Evolutionary conservation across 768 basidiomycete genomes (phyloP).

Genomic region (Galerina sulciceps): DNA sequence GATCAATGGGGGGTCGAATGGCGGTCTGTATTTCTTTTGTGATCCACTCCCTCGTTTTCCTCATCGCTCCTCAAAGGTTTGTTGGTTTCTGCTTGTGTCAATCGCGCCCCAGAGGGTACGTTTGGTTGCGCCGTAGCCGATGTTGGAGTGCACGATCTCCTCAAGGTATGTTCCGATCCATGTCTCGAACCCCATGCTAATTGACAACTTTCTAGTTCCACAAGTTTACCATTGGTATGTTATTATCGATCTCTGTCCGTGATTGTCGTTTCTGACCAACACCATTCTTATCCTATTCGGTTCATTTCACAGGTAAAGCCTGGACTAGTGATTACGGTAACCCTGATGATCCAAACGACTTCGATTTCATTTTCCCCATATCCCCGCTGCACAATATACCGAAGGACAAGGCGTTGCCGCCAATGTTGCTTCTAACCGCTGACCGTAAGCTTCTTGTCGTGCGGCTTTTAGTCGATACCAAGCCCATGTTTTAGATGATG

Average conservation of each 20-base stretch:
- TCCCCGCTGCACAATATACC: constrained; percentile 86
- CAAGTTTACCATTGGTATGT: constrained; percentile 73
- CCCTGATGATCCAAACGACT: constrained; percentile 74
- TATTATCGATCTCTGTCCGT: not conserved
- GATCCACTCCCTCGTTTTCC: not conserved
- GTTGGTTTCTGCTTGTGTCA: constrained; percentile 83
- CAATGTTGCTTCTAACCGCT: constrained; percentile 78
- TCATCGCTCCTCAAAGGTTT: constrained; percentile 49
- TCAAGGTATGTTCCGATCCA: constrained; percentile 53
- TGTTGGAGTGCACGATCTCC: constrained; percentile 80
- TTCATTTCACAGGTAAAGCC: constrained; percentile 52
- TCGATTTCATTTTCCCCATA: constrained; percentile 82
- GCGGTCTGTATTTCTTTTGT: constrained; percentile 48
- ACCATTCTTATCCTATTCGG: constrained; percentile 3
- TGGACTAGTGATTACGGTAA: constrained; percentile 85
- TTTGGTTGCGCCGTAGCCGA: constrained; percentile 83
- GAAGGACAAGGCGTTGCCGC: constrained; percentile 60
- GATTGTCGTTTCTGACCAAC: not conserved
- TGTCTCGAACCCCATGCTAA: not conserved
- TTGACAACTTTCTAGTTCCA: constrained; percentile 51
- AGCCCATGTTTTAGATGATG: constrained; percentile 58
- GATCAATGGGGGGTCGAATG: constrained; percentile 83
- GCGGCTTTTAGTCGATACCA: not conserved
- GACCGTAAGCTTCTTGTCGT: constrained; percentile 59
- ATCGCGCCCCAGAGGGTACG: constrained; percentile 74